Conservation (phyloP, 331 rosid species). For the Saraca asoca region DNA sequence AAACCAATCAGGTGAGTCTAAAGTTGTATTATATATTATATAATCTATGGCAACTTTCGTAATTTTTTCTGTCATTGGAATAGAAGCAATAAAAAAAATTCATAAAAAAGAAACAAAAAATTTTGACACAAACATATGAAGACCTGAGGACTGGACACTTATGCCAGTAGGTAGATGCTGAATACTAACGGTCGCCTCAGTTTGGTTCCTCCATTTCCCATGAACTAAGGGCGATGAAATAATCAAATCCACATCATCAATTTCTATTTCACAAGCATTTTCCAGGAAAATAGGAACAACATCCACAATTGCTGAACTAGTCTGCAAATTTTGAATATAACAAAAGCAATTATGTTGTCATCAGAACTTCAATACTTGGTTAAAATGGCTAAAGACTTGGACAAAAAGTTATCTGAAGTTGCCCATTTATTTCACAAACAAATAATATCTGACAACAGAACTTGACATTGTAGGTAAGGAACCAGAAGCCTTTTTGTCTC, state of each 20-base stretch:
- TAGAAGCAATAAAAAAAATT: background rate
- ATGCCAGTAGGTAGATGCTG: constrained; percentile 71
- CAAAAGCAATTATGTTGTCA: constrained; percentile 1
- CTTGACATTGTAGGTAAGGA: constrained; percentile 1
- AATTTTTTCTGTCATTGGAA: background rate
- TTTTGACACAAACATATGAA: constrained; percentile 3
- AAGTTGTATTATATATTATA: background rate
- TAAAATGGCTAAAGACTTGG: constrained; percentile 10
- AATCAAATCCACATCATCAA: constrained; percentile 55
- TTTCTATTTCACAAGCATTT: constrained; percentile 46
- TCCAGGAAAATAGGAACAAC: constrained; percentile 70
- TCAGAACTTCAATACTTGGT: constrained; percentile 4
- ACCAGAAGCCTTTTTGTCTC: constrained; percentile 17
- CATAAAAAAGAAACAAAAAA: background rate
- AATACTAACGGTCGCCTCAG: constrained; percentile 49
- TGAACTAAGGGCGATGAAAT: constrained; percentile 43
- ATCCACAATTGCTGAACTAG: constrained; percentile 61
- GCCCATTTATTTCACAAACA: background rate
- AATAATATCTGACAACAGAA: constrained; percentile 12
- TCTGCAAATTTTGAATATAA: constrained; percentile 51
- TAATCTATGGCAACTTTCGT: background rate
- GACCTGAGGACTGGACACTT: constrained; percentile 68
- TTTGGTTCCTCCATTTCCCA: constrained; percentile 47
- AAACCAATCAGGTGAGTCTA: background rate
- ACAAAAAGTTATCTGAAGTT: background rate